Conservation (phyloP, 192 early-diverging fungal genomes). For the Geosiphon pyriformis region DNA sequence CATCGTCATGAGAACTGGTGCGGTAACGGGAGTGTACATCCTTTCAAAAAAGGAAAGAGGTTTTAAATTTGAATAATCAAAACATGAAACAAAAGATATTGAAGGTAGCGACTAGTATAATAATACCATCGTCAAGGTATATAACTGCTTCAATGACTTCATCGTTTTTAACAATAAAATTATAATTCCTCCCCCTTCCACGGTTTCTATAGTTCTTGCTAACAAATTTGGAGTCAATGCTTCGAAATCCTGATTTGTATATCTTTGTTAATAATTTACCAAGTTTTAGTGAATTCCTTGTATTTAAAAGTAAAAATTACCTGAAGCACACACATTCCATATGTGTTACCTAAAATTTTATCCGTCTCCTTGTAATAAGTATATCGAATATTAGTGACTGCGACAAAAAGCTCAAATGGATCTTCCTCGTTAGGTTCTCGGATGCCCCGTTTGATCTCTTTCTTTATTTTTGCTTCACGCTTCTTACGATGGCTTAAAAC, state of each 20-base stretch:
- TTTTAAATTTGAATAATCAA: conserved; percentile 1
- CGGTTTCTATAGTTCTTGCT: conserved; percentile 96
- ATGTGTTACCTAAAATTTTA: conserved; percentile 97
- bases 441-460: conserved; percentile 86
- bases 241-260: conserved; percentile 75
- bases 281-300: no score
- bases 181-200: conserved; percentile 95
- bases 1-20: conserved; percentile 89
- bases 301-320: no score
- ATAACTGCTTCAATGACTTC: conserved; percentile 93
- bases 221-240: conserved; percentile 95
- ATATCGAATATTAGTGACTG: conserved; percentile 94
- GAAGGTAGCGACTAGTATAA: no score
- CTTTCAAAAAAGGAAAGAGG: conserved; percentile 27
- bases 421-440: conserved; percentile 90
- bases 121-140: conserved; percentile 90
- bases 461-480: conserved; percentile 93
- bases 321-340: conserved; percentile 96
- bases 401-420: conserved; percentile 98
- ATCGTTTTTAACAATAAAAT: conserved; percentile 92
- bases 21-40: conserved; percentile 96
- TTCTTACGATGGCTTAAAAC: conserved; percentile 85
- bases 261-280: conserved; percentile 16
- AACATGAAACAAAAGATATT: not conserved
- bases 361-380: conserved; percentile 99